phyloP scores from a whole-genome alignment of 768 basidiomycete species.

The Russula sp. region DNA sequence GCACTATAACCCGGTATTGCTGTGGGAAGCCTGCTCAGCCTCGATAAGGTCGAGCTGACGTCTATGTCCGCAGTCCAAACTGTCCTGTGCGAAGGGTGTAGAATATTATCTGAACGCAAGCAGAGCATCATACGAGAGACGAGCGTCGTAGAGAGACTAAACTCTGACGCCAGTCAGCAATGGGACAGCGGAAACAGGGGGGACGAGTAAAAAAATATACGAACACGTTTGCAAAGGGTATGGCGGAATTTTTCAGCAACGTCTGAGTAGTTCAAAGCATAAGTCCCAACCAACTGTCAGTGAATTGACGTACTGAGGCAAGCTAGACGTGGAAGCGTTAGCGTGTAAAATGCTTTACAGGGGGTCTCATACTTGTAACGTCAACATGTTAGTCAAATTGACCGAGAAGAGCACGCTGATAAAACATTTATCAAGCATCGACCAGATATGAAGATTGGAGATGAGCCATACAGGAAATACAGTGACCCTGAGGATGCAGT shows the following conservation, averaged over 20 bases:
- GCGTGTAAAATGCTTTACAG: not conserved
- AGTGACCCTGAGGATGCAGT: not conserved
- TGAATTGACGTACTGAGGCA: not conserved
- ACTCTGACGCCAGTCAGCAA: not conserved
- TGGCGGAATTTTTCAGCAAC: not conserved
- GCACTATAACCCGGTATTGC: not conserved
- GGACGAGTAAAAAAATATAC: not conserved
- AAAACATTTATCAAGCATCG: not conserved
- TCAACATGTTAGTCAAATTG: constrained; percentile 4
- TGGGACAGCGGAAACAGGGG: not conserved
- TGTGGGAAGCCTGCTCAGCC: not conserved
- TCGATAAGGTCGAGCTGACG: not conserved
- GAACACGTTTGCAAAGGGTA: not conserved
- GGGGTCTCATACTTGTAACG: not conserved
- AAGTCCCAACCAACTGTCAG: not conserved
- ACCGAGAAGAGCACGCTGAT: not conserved
- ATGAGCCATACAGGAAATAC: not conserved
- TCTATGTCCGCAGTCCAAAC: not conserved
- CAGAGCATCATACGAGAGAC: constrained; percentile 2
- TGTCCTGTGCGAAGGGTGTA: not conserved
- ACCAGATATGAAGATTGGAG: not conserved
- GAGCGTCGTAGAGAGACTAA: constrained; percentile 4
- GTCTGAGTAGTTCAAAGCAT: not conserved
- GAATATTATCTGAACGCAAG: not conserved
- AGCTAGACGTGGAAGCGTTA: not conserved